Base-by-base conservation (phyloP, 179 eudicot species). In the Spergularia azorica region DNA sequence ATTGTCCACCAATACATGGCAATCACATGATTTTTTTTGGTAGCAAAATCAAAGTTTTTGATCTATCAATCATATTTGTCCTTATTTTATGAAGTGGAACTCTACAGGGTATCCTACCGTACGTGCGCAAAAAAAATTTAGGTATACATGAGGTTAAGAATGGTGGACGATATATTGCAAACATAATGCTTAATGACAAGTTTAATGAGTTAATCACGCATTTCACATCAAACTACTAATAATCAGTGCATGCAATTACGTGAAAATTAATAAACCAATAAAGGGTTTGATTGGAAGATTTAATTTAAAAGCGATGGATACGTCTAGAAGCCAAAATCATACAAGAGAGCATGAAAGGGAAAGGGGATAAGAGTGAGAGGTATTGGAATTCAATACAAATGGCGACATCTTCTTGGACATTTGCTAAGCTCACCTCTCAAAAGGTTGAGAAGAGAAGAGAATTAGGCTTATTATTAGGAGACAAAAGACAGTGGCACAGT, bases 401-500 rank as follows among this genome's bases (percentile, higher is more conserved):
- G 57, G 56, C 21, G 50, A 67, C 32, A 46, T 12, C 62, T 2
- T 21, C 3, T 63, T 77, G 75, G 80, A 72, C 58, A 43, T 11
- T 63, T 17, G 70, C 69, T 36, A 6, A 50, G 26, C 74, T 61
- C 63, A 52, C 70, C 69, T 70, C 69, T 70, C 70, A 20, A 70
- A 50, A 57, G 46, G 48, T 63, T 64, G 48, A 20, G 39, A 63
- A 17, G 0, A 39, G 11, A 5, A 63, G 39, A 36, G 39, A 9
- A 7, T 18, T 5, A 55, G 4, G 21, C 5, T 68, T 51, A 18
- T 70, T 13, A 32, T 70, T 16, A 55, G 20, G 14, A 43, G 43
- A 79, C 79, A 74, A 74, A 79, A 20, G 9, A 21, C 51, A 69
- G 75, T 79, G 82, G 79, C 74, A 69, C 75, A 74, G 58, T 60